Evolutionary conservation across 805 yeast genomes (phyloP), one percentile per base, ranked within the genome.

Genomic region (Lipomyces japonicus): DNA sequence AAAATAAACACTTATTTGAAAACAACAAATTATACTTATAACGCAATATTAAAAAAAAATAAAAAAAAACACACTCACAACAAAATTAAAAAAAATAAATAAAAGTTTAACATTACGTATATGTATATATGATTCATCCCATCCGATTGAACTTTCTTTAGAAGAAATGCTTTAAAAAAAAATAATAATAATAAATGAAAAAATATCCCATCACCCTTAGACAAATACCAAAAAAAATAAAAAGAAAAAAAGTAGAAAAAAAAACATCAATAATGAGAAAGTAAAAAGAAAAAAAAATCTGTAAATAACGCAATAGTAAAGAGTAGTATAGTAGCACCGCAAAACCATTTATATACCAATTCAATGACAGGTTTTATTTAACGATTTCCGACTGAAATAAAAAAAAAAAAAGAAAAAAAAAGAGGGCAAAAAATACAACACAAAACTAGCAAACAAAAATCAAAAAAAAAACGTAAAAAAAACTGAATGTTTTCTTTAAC

Each of bases 11-110:
- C 44, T 3, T 4, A 24, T n/a, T 16, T 25, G 7, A 40, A 16
- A 25, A 10, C 2, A 12, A 40, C 34, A 23, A 25, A n/a, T 14
- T 12, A 14, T n/a, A 34, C 7, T 16, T 21, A 21, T 14, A 18
- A 10, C 38, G 22, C 32, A 26, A 14, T 34, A 12, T 22, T 22
- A 5, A 21, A 34, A n/a, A 43, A 21, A n/a, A 23, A 23, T 21
- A 24, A 32, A 23, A 14, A 12, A 30, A 30, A 19, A 19, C 14
- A 40, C 26, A 16, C 30, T 19, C 14, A 5, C 16, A 44, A 7
- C 25, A 22, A 39, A 30, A 21, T 42, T 18, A 12, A 42, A 32
- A 14, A 18, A 39, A 43, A 14, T 22, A 42, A n/a, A 44, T 35
- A 36, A 22, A 22, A 37, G 21, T 3, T 39, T 22, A 18, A 14